Conservation (phyloP, 768 basidiomycete species). For the Trametes punicea region DNA sequence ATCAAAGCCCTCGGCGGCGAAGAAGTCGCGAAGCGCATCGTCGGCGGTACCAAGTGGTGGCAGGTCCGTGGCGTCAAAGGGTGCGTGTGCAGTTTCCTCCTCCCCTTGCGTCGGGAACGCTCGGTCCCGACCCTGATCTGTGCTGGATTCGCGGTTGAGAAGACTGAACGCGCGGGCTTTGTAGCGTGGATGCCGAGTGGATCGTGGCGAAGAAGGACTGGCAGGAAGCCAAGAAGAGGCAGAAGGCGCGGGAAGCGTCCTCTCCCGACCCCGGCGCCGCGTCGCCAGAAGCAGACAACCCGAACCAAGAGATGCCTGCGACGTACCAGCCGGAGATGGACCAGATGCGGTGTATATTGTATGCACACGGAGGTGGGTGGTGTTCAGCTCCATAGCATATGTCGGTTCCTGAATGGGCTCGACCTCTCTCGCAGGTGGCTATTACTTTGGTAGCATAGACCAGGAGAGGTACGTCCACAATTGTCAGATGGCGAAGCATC, state of each 20-base stretch:
- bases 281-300: not conserved
- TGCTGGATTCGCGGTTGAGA: not conserved
- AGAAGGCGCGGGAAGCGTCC: slow-evolving; percentile 40
- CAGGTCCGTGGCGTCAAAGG: slow-evolving; percentile 85
- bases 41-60: slow-evolving; percentile 97
- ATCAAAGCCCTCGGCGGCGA: slow-evolving; percentile 85
- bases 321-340: slow-evolving; percentile 71
- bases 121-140: not conserved
- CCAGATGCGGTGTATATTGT: slow-evolving; percentile 80
- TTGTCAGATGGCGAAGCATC: too few species aligned
- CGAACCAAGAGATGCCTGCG: slow-evolving; percentile 21
- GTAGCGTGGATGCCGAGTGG: slow-evolving; percentile 84
- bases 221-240: slow-evolving; percentile 58
- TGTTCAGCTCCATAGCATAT: not conserved
- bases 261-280: not conserved
- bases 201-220: slow-evolving; percentile 82
- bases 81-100: slow-evolving; percentile 37
- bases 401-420: not conserved
- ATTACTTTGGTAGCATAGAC: slow-evolving; percentile 79
- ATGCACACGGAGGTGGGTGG: slow-evolving; percentile 64
- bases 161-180: not conserved
- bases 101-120: slow-evolving; percentile 13
- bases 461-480: slow-evolving; percentile 53
- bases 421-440: slow-evolving; percentile 52
- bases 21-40: slow-evolving; percentile 59